phyloP scores from a whole-genome alignment of 495 filamentous ascomycete genomes.

The Trypethelium eluteriae region DNA sequence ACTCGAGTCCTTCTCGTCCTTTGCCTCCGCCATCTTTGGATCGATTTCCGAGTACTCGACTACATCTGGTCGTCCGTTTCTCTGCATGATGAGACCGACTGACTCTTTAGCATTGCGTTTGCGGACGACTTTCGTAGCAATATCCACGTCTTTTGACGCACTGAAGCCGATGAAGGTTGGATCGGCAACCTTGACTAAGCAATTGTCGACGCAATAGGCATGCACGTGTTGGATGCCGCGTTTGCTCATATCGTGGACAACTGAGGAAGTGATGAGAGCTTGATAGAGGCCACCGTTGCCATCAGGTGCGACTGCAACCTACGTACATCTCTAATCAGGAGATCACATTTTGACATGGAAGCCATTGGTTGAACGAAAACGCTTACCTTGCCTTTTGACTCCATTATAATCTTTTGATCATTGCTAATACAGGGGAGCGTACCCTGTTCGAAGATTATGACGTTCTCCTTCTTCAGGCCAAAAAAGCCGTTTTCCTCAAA shows the following conservation, averaged over 20 bases:
- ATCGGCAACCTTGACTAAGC: constrained; percentile 94
- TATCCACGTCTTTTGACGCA: constrained; percentile 81
- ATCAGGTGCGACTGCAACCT: constrained; percentile 93
- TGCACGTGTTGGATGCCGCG: constrained; percentile 94
- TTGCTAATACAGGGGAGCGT: constrained; percentile 95
- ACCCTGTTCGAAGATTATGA: constrained; percentile 93
- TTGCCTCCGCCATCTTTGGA: constrained; percentile 73
- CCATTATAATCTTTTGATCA: constrained; percentile 92
- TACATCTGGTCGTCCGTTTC: constrained; percentile 94
- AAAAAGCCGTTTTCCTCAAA: constrained; percentile 88
- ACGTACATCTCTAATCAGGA: neutral
- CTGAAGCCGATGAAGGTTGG: constrained; percentile 93
- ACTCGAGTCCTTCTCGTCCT: constrained; percentile 71
- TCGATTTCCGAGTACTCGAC: constrained; percentile 99
- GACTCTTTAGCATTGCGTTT: constrained; percentile 97
- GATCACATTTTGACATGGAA: neutral
- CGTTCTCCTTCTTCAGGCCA: constrained; percentile 74
- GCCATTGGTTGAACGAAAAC: constrained; percentile 2
- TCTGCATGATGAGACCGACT: constrained; percentile 86
- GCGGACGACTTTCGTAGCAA: constrained; percentile 96
- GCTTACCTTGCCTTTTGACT: constrained; percentile 73
- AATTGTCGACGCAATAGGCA: constrained; percentile 98
- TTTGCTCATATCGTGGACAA: constrained; percentile 78
- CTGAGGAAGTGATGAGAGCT: constrained; percentile 72
- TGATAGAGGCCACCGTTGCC: constrained; percentile 97